Conservation (phyloP, 1,139 yeast genomes). For the Spathaspora sp. region DNA sequence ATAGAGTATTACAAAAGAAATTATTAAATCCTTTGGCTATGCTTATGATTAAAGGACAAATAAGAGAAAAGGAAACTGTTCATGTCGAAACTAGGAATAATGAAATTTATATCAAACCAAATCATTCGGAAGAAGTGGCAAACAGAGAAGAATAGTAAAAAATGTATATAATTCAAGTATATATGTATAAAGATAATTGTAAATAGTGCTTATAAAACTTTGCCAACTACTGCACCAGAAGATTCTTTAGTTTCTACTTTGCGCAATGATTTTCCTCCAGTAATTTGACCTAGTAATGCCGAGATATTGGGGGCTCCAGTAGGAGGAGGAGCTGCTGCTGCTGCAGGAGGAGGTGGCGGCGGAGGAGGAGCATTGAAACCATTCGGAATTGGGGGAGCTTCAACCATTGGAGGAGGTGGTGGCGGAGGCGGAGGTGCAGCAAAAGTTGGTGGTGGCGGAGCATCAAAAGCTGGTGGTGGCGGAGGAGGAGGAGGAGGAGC, state of each 20-base stretch:
- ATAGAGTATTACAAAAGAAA: slow-evolving; percentile 80
- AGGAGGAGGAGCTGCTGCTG: slow-evolving; percentile 18
- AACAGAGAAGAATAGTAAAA: slow-evolving; percentile 10
- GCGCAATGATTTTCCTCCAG: slow-evolving; percentile 49
- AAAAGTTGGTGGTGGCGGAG: slow-evolving; percentile 16
- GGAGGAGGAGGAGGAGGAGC: slow-evolving; percentile 20
- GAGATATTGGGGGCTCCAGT: slow-evolving; percentile 38
- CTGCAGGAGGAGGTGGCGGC: slow-evolving; percentile 22
- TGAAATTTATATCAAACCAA: slow-evolving; percentile 42
- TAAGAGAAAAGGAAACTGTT: slow-evolving; percentile 69
- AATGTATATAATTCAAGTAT: slow-evolving; percentile 1
- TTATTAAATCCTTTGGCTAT: slow-evolving; percentile 85
- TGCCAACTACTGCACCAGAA: slow-evolving; percentile 49
- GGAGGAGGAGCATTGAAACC: slow-evolving; percentile 20
- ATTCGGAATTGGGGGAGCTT: slow-evolving; percentile 20
- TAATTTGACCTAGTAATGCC: slow-evolving; percentile 56
- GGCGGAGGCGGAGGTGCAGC: slow-evolving; percentile 14
- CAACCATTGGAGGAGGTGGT: slow-evolving; percentile 21
- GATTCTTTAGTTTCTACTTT: slow-evolving; percentile 50
- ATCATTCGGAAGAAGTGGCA: slow-evolving; percentile 30
- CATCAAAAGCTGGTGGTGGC: slow-evolving; percentile 13
- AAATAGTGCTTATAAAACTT: slow-evolving; percentile 34
- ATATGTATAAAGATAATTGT: not conserved
- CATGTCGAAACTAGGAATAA: slow-evolving; percentile 27
- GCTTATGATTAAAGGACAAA: slow-evolving; percentile 73